Evolutionary conservation across 192 early-diverging fungal species (phyloP), one percentile per base, ranked within the genome.

Genomic region (Jimgerdemannia flammicorona): DNA sequence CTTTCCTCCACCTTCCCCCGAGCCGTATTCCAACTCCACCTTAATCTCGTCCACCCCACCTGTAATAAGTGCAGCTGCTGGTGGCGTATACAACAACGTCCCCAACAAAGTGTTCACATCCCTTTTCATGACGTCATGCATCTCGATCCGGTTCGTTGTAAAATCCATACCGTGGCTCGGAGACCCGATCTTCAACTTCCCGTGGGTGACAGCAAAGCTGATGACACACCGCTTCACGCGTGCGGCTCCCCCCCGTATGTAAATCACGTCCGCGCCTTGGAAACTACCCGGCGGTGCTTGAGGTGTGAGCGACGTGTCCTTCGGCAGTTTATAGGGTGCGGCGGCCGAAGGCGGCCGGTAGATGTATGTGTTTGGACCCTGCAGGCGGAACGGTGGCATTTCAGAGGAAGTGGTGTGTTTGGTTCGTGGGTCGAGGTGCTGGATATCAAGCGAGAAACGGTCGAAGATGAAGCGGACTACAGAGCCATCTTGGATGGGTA

Each of bases 251-350:
- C 86, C 88, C 18, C 86, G 79, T 14, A 87, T 66, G 77, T 84
- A 89, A 3, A 89, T 77, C 0, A 82, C 78, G 70, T 87, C 79
- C 11, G 87, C 69, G 1, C 88, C 88, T 69, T 82, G 81, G 73
- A 87, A 84, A 43, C 78, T 73, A 2, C 86, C 86, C 3, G 81
- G 83, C 8, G 71, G 43, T 41, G 81, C 74, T 39, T 73, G 68
- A 3, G 81, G 40, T 10, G 75, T 43, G 42, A 74, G 64, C 14
- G 17, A 29, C 40, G 63, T 39, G 64, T 65, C 20, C 44, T 54
- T 20, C 9, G 64, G 54, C 63, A 67, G 29, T 39, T 4, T 14
- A 9, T 1, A 49, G 67, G 4, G 59, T 3, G 54, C 49, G 67
- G 70, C 40, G 42, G 29, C 78, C 43, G 73, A 71, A 3, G 66